Base-by-base conservation (phyloP, 495 filamentous ascomycete species). In the Astrothelium macrocarpum region DNA sequence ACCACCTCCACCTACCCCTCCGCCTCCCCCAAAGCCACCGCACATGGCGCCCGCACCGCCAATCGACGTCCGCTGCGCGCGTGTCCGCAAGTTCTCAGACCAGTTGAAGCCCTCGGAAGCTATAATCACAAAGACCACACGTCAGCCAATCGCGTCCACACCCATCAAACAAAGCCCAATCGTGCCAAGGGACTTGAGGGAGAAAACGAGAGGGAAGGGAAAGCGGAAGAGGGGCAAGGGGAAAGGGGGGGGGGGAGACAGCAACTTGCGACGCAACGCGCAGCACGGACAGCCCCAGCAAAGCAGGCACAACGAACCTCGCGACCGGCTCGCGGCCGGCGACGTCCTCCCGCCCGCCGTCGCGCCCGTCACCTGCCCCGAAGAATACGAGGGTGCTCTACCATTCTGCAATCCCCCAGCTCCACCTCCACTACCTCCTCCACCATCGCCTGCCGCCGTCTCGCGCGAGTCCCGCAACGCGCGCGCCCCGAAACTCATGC, bases 61-160 rank as follows among this genome's bases (percentile, higher is more conserved):
- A 53, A 88, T 84, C 62, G 90, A 88, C 68, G 83, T 84, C 75
- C 90, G 90, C 76, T 95, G 89, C 67, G 91, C 91, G 66, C 91
- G 86, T 68, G 85, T 84, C 72, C 90, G 90, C 79, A 96, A 85
- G 77, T 93, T 90, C 77, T 96, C 91, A 76, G 90, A 89, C 89
- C 91, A 95, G 75, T 94, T 93, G 81, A 90, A 94, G 73, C 86
- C 88, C 83, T 91, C 90, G 79, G 90, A 90, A 93, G 81, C 77
- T 71, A 78, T 79, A 77, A 31, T 76, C 76, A 72, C 74, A 71
- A 81, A 16, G 9, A 56, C n/a, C 23, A 12, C 20, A 56, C 16
- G 49, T 56, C 49, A 56, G 49, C 49, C 20, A 26, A 28, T 29
- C 49, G 12, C 45, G n/a, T 12, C 16, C 45, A 49, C n/a, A n/a